Percentiles rank a stretch among this genome's conserved stretches.
These are phyloP conservation scores for Yarrowia keelungensis DNA, from an alignment of 805 yeast genomes.

Conservation along the genomic window DNA sequence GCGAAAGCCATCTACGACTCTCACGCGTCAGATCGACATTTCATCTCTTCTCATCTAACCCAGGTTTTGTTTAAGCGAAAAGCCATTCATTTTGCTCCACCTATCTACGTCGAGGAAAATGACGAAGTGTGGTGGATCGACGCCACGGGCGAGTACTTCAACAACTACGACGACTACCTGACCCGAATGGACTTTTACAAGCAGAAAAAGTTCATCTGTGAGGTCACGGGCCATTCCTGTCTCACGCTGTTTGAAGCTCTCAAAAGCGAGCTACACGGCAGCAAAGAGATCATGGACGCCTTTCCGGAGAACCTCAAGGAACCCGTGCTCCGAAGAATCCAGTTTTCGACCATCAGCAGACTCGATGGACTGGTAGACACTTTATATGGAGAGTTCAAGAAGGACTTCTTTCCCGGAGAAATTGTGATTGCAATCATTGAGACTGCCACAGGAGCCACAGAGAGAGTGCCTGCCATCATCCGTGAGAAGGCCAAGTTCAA, in stretches of 20 bases:
- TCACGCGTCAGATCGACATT: constrained; percentile 5
- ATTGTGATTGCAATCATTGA: constrained; percentile 53
- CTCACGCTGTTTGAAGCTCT: constrained; percentile 89
- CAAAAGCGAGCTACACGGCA: constrained; percentile 62
- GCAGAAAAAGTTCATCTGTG: constrained; percentile 83
- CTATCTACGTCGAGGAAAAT: constrained; percentile 45
- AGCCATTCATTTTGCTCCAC: constrained; percentile 44
- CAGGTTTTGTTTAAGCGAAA: constrained; percentile 53
- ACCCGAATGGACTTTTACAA: constrained; percentile 53
- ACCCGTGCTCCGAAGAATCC: constrained; percentile 85
- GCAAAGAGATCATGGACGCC: constrained; percentile 68
- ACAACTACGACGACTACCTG: constrained; percentile 76
- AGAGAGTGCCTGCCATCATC: constrained; percentile 63
- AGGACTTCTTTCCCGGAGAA: constrained; percentile 92
- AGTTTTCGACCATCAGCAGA: constrained; percentile 80
- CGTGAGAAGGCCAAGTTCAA: constrained; percentile 83
- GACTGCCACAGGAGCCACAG: constrained; percentile 42
- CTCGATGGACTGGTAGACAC: constrained; percentile 88
- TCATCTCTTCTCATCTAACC: constrained; percentile 7
- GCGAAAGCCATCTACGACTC: no score
- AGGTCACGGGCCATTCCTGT: constrained; percentile 92
- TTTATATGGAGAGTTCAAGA: constrained; percentile 76
- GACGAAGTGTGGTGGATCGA: constrained; percentile 81
- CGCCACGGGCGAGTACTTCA: constrained; percentile 89
- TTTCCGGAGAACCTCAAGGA: constrained; percentile 93